phyloP scores from a whole-genome alignment of 2,329 filamentous ascomycete genomes.

The Amphichorda felina region DNA sequence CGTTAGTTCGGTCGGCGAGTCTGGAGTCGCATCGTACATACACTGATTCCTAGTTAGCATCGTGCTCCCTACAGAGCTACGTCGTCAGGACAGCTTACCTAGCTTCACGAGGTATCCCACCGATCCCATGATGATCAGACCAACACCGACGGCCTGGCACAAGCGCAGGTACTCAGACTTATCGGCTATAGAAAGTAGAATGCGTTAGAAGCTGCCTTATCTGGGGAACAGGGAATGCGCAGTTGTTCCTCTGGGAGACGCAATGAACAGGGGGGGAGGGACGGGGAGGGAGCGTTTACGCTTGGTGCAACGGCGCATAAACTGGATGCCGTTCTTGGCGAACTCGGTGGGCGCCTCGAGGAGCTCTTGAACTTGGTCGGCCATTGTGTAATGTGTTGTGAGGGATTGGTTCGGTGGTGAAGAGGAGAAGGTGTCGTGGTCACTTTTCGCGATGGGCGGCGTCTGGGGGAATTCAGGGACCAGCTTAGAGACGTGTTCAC shows the following conservation, averaged over 20 bases:
- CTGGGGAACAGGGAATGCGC: no score
- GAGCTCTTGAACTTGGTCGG: constrained; percentile 59
- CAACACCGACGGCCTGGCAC: constrained; percentile 52
- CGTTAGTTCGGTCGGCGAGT: neutral
- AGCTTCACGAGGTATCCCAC: constrained; percentile 62
- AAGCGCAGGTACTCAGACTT: constrained; percentile 30
- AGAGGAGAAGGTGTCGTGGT: neutral
- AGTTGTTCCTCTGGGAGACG: neutral
- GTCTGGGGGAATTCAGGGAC: no score
- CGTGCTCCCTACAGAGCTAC: neutral
- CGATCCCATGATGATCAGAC: constrained; percentile 59
- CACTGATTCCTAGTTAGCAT: neutral
- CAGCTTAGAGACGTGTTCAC: constrained; percentile 3
- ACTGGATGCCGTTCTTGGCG: constrained; percentile 47
- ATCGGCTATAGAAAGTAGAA: constrained; percentile 27
- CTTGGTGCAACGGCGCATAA: constrained; percentile 51
- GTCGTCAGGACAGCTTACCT: constrained; percentile 28
- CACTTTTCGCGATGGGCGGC: neutral
- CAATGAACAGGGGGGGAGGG: constrained; percentile 1
- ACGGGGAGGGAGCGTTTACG: constrained; percentile 23
- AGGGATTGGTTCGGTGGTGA: neutral
- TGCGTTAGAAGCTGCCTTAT: no score
- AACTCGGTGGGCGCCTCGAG: constrained; percentile 59
- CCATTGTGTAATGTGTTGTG: constrained; percentile 29
- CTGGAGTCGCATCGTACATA: no score